Conservation (phyloP, 2,329 filamentous ascomycete species). For the Calonectria hawksworthii region DNA sequence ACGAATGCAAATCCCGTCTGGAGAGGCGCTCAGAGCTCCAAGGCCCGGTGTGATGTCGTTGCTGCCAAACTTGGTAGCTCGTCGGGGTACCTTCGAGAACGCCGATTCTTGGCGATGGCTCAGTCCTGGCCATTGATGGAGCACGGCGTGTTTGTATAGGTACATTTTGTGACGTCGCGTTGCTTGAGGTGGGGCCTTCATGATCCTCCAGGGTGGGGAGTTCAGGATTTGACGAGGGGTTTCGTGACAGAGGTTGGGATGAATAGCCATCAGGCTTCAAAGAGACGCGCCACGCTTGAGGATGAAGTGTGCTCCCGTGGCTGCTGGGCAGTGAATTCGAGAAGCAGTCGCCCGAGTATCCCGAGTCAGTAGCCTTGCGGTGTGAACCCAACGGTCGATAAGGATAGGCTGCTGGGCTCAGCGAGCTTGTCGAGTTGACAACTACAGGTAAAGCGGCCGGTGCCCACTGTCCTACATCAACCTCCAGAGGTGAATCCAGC, state of each 20-base stretch:
- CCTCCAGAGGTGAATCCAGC: slow-evolving; percentile 32
- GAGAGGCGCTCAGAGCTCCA: slow-evolving; percentile 33
- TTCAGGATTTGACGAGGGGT: slow-evolving; percentile 34
- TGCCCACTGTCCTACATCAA: slow-evolving; percentile 33
- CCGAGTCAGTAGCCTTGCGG: slow-evolving; percentile 28
- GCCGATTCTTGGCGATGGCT: slow-evolving; percentile 34
- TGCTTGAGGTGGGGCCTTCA: slow-evolving; percentile 10
- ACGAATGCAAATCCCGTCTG: slow-evolving; percentile 20
- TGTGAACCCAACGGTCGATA: slow-evolving; percentile 5
- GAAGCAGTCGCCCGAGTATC: slow-evolving; percentile 25
- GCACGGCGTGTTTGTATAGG: slow-evolving; percentile 22
- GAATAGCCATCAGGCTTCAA: slow-evolving; percentile 33
- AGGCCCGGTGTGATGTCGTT: slow-evolving; percentile 30
- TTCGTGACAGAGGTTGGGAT: slow-evolving; percentile 39
- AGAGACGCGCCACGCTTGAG: slow-evolving; percentile 28
- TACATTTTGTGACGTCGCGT: slow-evolving; percentile 8
- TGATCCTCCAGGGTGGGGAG: slow-evolving; percentile 1
- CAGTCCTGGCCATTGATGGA: slow-evolving; percentile 37
- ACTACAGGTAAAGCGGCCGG: slow-evolving; percentile 31
- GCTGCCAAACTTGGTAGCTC: slow-evolving; percentile 31
- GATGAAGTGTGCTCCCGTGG: slow-evolving; percentile 32
- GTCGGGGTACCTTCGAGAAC: slow-evolving; percentile 24
- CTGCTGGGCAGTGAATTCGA: slow-evolving; percentile 36
- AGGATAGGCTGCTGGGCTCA: slow-evolving; percentile 15
- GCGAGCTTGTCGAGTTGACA: slow-evolving; percentile 31